These are phyloP conservation scores for Pleurotus citrinopileatus DNA, from an alignment of 768 basidiomycete genomes.

Conservation along the genomic window DNA sequence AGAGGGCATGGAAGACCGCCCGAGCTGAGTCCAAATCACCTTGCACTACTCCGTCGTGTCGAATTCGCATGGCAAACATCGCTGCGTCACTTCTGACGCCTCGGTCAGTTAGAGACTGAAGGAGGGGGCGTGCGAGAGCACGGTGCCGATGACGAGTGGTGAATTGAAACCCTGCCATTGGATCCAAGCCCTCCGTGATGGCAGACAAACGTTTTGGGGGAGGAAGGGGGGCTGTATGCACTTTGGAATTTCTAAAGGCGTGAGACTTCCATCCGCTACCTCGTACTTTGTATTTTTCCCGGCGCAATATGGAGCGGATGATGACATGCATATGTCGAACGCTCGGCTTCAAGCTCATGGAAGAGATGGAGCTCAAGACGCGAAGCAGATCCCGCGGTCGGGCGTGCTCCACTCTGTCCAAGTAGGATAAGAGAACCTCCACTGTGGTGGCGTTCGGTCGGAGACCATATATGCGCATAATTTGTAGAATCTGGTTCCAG, in stretches of 20 bases:
- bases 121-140: slow-evolving; percentile 34
- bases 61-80: slow-evolving; percentile 60
- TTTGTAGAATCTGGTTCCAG: slow-evolving; percentile 41
- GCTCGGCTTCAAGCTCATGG: slow-evolving; percentile 41
- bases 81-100: slow-evolving; percentile 53
- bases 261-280: slow-evolving; percentile 45
- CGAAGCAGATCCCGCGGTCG: slow-evolving; percentile 45
- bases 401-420: slow-evolving; percentile 40
- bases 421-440: slow-evolving; percentile 51
- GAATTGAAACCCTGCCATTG: slow-evolving; percentile 42
- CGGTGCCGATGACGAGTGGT: slow-evolving; percentile 26
- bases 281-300: slow-evolving; percentile 43
- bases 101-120: slow-evolving; percentile 44
- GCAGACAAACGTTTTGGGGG: slow-evolving; percentile 20
- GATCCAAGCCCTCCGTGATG: slow-evolving; percentile 39
- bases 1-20: slow-evolving; percentile 53
- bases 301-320: slow-evolving; percentile 48
- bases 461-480: slow-evolving; percentile 54
- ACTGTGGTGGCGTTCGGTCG: slow-evolving; percentile 52
- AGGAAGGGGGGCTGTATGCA: slow-evolving; percentile 16
- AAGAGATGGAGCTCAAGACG: slow-evolving; percentile 43
- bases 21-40: slow-evolving; percentile 50
- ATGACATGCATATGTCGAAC: slow-evolving; percentile 56
- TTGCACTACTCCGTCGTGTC: slow-evolving; percentile 54
- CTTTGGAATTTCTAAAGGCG: slow-evolving; percentile 37